Percentiles rank a stretch among this genome's conserved stretches.
phyloP scores from a whole-genome alignment of 2,329 filamentous ascomycete genomes.

The Cercospora sojina region DNA sequence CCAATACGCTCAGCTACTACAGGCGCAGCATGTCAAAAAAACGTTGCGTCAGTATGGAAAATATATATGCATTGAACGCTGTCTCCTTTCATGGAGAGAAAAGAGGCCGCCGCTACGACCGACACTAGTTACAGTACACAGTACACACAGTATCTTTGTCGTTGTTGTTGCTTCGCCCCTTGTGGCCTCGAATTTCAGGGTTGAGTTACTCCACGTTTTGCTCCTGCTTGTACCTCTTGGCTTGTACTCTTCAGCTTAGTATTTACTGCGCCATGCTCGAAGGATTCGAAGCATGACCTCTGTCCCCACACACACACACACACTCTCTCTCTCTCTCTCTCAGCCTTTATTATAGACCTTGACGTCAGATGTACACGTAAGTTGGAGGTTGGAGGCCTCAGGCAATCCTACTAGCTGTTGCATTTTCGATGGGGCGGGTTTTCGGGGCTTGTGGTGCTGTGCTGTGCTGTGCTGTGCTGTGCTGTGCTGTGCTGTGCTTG shows the following conservation, averaged over 20 bases:
- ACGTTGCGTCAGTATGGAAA: neutral
- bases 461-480: too few relatives aligned
- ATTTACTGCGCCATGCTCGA: slow-evolving; percentile 1
- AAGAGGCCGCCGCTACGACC: neutral
- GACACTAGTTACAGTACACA: too few relatives aligned
- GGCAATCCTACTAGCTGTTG: too few relatives aligned
- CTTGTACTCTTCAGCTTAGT: too few relatives aligned
- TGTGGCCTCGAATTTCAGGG: neutral
- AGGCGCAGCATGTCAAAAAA: neutral
- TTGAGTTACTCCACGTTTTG: neutral
- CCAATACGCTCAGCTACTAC: neutral
- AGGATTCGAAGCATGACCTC: slow-evolving; percentile 1
- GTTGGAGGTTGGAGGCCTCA: too few relatives aligned
- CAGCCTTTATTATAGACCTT: neutral
- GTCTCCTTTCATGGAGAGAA: neutral
- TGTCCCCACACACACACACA: too few relatives aligned
- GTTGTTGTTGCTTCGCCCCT: neutral
- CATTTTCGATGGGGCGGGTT: too few relatives aligned
- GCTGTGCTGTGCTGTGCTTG: too few relatives aligned
- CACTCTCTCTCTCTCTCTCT: too few relatives aligned
- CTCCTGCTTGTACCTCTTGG: neutral
- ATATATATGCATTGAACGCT: neutral
- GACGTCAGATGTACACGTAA: neutral
- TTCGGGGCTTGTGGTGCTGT: too few relatives aligned
- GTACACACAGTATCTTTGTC: neutral